These are phyloP conservation scores for Neurospora tetraspora DNA, from an alignment of 495 filamentous ascomycete species.

Conservation along the genomic window DNA sequence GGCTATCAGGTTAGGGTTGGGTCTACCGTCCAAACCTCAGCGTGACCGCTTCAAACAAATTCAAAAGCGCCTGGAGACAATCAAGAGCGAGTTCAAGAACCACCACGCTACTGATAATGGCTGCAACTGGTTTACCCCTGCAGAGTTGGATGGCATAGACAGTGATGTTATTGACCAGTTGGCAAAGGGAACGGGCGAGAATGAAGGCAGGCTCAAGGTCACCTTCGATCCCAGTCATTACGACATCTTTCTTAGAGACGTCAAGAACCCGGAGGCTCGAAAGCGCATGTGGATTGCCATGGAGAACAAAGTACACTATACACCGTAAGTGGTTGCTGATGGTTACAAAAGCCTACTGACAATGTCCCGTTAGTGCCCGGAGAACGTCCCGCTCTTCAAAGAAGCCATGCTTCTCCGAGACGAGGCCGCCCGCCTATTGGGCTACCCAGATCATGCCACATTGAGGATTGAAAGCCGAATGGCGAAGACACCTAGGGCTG, in stretches of 20 bases:
- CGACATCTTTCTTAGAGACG: slow-evolving; percentile 52
- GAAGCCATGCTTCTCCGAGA: slow-evolving; percentile 84
- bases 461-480: slow-evolving; percentile 95
- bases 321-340: not conserved
- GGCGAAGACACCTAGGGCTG: slow-evolving; percentile 84
- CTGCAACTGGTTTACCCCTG: slow-evolving; percentile 48
- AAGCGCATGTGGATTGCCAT: slow-evolving; percentile 47
- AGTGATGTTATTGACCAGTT: slow-evolving; percentile 46
- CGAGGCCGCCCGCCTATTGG: slow-evolving; percentile 82
- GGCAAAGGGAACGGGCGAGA: slow-evolving; percentile 62
- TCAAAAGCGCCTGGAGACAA: slow-evolving; percentile 49
- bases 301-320: slow-evolving; percentile 41
- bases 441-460: slow-evolving; percentile 85
- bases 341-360: not conserved
- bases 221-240: slow-evolving; percentile 48
- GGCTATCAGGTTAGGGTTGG: slow-evolving; percentile 48
- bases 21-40: slow-evolving; percentile 41
- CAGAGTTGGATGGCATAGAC: slow-evolving; percentile 50
- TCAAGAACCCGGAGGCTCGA: slow-evolving; percentile 43
- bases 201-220: slow-evolving; percentile 48
- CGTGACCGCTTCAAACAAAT: slow-evolving; percentile 55
- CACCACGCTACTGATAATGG: slow-evolving; percentile 53
- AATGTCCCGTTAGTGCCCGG: slow-evolving; percentile 47
- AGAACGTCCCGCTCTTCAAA: slow-evolving; percentile 77
- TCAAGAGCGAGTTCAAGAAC: slow-evolving; percentile 49